phyloP scores from a whole-genome alignment of 2,329 filamentous ascomycete genomes.

The Paracoccidioides brasiliensis region DNA sequence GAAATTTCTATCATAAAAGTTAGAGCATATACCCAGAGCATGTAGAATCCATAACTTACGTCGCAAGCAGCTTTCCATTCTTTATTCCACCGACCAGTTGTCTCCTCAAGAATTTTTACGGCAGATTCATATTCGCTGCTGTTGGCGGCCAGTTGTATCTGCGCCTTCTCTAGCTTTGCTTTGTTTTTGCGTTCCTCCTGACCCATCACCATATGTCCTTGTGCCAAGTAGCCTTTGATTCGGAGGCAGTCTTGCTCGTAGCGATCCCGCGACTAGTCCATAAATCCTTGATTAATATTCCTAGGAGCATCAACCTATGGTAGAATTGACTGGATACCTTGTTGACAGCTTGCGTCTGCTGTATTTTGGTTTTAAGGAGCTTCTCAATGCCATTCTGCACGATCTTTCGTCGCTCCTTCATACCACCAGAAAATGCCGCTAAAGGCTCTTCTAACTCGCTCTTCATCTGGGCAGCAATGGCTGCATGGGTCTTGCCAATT shows the following conservation, averaged over 20 bases:
- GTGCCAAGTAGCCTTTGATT: constrained; percentile 95
- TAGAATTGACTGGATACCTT: constrained; percentile 47
- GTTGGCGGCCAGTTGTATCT: constrained; percentile 81
- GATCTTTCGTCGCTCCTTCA: constrained; percentile 95
- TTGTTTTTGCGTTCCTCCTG: constrained; percentile 99
- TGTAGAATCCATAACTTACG: constrained; percentile 25
- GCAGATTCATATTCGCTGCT: constrained; percentile 90
- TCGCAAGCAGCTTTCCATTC: constrained; percentile 97
- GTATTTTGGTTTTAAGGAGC: constrained; percentile 79
- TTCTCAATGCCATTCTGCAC: constrained; percentile 91
- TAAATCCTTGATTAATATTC: not conserved
- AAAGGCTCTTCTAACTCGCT: constrained; percentile 89
- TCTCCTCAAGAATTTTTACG: constrained; percentile 87
- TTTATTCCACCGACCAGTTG: constrained; percentile 87
- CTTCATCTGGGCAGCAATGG: constrained; percentile 88
- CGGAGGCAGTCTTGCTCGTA: constrained; percentile 97
- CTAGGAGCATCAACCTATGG: not conserved
- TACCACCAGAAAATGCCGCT: constrained; percentile 77
- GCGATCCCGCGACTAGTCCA: constrained; percentile 61
- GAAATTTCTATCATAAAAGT: constrained; percentile 59
- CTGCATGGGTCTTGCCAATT: constrained; percentile 87
- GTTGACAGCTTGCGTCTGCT: constrained; percentile 82
- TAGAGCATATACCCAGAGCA: constrained; percentile 9
- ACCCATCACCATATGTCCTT: constrained; percentile 99
- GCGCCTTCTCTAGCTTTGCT: constrained; percentile 95